A percentile compares a stretch with the other conserved stretches of the same genome.
phyloP scores from a whole-genome alignment of 2,329 filamentous ascomycete species.

The Gyromitra esculenta region DNA sequence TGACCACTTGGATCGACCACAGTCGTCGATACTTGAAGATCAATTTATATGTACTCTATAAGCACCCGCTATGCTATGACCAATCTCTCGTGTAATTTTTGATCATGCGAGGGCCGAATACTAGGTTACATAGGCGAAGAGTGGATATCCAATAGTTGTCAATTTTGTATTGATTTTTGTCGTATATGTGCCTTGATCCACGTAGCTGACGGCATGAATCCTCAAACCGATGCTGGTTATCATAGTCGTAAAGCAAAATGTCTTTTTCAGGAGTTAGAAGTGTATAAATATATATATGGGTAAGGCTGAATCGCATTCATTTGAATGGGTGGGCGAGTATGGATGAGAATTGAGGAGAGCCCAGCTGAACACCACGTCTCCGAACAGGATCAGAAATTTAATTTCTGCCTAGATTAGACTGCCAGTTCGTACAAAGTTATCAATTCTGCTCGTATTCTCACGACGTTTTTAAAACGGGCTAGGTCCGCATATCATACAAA shows the following conservation, averaged over 20 bases:
- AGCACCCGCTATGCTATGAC: constrained; percentile 9
- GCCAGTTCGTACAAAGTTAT: neutral
- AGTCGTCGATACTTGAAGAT: constrained; percentile 18
- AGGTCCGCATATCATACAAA: too few species aligned
- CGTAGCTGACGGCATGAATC: neutral
- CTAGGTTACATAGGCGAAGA: constrained; percentile 14
- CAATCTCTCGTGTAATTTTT: constrained; percentile 6
- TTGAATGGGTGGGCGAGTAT: neutral
- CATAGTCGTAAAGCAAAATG: neutral
- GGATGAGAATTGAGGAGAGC: neutral
- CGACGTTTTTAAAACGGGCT: too few species aligned
- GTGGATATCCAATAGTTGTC: constrained; percentile 16
- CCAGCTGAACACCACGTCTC: neutral
- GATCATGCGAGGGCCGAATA: constrained; percentile 24
- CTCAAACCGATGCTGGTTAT: neutral
- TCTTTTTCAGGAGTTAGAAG: neutral
- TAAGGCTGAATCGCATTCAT: neutral
- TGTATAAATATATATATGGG: neutral
- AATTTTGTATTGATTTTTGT: constrained; percentile 2
- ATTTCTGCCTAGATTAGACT: neutral
- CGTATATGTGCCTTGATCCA: constrained; percentile 4
- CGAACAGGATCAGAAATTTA: neutral
- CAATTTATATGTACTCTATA: constrained; percentile 15
- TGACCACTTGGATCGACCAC: constrained; percentile 16
- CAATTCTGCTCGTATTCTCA: neutral